phyloP scores from a whole-genome alignment of 495 filamentous ascomycete genomes.

The Sabuloglossum arenarium region DNA sequence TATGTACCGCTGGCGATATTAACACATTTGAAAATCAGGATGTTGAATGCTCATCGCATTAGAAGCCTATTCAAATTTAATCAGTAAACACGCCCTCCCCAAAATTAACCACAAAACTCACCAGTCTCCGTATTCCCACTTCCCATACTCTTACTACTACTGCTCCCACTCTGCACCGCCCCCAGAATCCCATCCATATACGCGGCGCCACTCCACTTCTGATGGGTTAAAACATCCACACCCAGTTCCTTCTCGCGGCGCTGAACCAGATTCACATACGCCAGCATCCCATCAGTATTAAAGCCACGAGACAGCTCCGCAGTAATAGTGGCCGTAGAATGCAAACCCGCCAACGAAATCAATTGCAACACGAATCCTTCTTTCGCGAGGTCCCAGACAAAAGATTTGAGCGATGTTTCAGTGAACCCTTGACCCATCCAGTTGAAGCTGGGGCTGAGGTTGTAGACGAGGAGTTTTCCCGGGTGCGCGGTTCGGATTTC shows the following conservation, averaged over 20 bases:
- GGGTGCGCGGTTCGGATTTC: slow-evolving; percentile 45
- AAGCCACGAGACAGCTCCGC: slow-evolving; percentile 64
- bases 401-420: slow-evolving; percentile 53
- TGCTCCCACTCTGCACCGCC: slow-evolving; percentile 79
- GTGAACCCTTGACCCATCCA: slow-evolving; percentile 93
- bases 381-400: slow-evolving; percentile 89
- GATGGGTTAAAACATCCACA: slow-evolving; percentile 88
- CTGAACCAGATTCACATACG: slow-evolving; percentile 85
- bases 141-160: slow-evolving; percentile 61
- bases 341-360: slow-evolving; percentile 75
- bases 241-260: slow-evolving; percentile 75
- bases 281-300: slow-evolving; percentile 82
- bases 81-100: background rate
- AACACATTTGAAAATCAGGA: too few species aligned
- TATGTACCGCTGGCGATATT: too few species aligned
- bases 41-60: background rate
- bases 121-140: slow-evolving; percentile 50
- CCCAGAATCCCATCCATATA: slow-evolving; percentile 91
- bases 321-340: slow-evolving; percentile 73
- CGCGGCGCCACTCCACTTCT: slow-evolving; percentile 89
- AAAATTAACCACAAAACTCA: background rate
- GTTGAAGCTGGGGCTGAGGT: slow-evolving; percentile 90
- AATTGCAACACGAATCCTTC: slow-evolving; percentile 91
- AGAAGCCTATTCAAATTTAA: background rate
- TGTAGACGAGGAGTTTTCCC: slow-evolving; percentile 85